Evolutionary conservation across 2,329 filamentous ascomycete genomes (phyloP).

Genomic region (Verticillium dahliae): DNA sequence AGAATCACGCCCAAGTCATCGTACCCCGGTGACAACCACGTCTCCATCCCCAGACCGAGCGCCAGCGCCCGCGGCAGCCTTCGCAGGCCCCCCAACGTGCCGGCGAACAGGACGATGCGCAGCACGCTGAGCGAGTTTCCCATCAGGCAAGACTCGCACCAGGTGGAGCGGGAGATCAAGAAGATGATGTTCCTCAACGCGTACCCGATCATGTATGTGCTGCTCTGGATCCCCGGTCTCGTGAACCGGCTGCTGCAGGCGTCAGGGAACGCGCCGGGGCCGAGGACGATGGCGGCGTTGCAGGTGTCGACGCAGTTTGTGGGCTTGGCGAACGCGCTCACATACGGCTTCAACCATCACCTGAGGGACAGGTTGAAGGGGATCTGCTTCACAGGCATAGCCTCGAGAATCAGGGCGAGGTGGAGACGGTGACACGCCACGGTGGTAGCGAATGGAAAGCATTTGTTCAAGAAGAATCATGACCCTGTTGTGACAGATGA

Average conservation of each 20-base stretch:
- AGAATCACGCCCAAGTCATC: neutral
- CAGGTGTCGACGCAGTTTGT: conserved; percentile 29
- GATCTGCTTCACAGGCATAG: neutral
- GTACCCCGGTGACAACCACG: neutral
- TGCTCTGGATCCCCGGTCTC: conserved; percentile 31
- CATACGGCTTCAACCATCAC: conserved; percentile 29
- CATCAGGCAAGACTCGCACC: conserved; percentile 11
- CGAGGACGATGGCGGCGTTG: conserved; percentile 17
- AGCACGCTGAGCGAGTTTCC: conserved; percentile 13
- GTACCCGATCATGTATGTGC: conserved; percentile 28
- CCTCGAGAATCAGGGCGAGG: neutral
- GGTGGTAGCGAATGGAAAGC: neutral
- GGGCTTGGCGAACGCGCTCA: conserved; percentile 28
- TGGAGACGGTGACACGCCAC: neutral
- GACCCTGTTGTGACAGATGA: too few species aligned
- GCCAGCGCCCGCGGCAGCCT: neutral
- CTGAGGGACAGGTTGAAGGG: conserved; percentile 7
- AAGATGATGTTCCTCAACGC: conserved; percentile 28
- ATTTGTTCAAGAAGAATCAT: too few species aligned
- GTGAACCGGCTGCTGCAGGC: conserved; percentile 24
- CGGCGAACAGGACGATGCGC: conserved; percentile 1
- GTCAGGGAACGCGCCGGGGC: conserved; percentile 12
- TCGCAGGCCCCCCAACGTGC: neutral
- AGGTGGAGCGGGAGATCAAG: conserved; percentile 17
- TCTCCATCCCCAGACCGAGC: conserved; percentile 1